Evolutionary conservation across 2,329 filamentous ascomycete genomes (phyloP), one percentile per base, ranked within the genome.

Genomic region (Neocatenulostroma microsporum): DNA sequence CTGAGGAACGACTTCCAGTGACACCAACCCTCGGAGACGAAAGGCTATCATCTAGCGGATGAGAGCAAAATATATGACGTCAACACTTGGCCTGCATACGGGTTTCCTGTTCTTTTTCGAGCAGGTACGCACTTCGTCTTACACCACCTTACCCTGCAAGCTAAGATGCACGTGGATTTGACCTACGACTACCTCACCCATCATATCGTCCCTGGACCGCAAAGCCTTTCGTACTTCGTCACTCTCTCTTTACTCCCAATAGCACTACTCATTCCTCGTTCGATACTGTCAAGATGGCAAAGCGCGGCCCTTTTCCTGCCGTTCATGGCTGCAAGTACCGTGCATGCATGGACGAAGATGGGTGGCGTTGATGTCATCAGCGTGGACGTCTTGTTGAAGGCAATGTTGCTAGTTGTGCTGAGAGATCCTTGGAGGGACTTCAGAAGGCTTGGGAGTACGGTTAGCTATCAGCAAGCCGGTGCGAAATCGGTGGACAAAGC

Each of bases 281-380:
- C 41, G 9, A 21, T 39, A 0, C 25, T 54, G 9, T 48, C 49
- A 20, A 40, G 34, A 45, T 50, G 46, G 47, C 53, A 48, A 19
- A 47, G 23, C 21, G 34, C 39, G 2, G 25, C 38, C 2, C 14
- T 55, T 3, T 48, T 54, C 30, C 30, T 57, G 20, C 54, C 54
- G 1, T 17, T 51, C 11, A 52, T 50, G n/a, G 13, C 45, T 1
- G 49, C 40, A 7, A 34, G 39, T 6, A 49, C 44, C 2, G 18
- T 51, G 10, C 50, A 56, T 28, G 52, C 53, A 2, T 56, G 53
- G 53, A 40, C 32, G 13, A 26, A 24, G 2, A 57, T 57, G 54
- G 35, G 41, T 14, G 48, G 46, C 7, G 38, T 53, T 7, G 55
- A 58, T 28, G 54, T 57, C 8, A 48, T 57, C 13, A 50, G 44